These are phyloP conservation scores for Cetraspora pellucida DNA, from an alignment of 192 early-diverging fungal species.

Conservation along the genomic window DNA sequence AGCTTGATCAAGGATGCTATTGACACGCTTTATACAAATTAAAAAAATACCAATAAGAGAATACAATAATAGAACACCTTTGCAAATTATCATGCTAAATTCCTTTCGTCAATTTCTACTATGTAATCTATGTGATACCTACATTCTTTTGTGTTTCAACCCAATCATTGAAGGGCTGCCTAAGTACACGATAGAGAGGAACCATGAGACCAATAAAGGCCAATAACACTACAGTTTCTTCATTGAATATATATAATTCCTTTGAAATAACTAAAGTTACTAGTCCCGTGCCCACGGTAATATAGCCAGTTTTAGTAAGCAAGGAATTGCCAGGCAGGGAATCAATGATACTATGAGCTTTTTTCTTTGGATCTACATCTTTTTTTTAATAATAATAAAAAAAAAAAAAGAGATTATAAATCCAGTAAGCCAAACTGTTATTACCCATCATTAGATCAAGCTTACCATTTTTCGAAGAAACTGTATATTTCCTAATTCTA, in stretches of 20 bases:
- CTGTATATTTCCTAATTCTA: too few species aligned
- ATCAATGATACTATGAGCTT: constrained; percentile 91
- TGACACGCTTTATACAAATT: constrained; percentile 65
- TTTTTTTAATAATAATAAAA: too few species aligned
- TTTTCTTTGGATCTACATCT: constrained; percentile 78
- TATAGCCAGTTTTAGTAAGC: constrained; percentile 85
- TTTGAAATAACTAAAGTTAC: constrained; percentile 91
- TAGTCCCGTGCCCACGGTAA: constrained; percentile 80
- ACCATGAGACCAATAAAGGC: constrained; percentile 80
- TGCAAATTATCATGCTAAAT: background rate
- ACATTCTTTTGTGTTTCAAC: constrained; percentile 59
- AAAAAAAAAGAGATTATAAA: too few species aligned
- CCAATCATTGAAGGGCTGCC: constrained; percentile 84
- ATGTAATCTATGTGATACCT: background rate
- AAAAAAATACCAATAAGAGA: constrained; percentile 26
- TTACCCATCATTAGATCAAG: too few species aligned
- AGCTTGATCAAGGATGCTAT: constrained; percentile 77
- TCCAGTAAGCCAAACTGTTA: too few species aligned
- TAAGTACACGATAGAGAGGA: constrained; percentile 75
- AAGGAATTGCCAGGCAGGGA: constrained; percentile 88
- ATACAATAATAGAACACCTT: background rate
- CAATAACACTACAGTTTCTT: constrained; percentile 84
- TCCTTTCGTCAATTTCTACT: background rate
- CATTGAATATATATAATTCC: constrained; percentile 97
- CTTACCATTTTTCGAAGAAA: too few species aligned